Evolutionary conservation across 768 basidiomycete genomes (phyloP), one percentile per base, ranked within the genome.

Genomic region (Hygrophorus pudorinus): DNA sequence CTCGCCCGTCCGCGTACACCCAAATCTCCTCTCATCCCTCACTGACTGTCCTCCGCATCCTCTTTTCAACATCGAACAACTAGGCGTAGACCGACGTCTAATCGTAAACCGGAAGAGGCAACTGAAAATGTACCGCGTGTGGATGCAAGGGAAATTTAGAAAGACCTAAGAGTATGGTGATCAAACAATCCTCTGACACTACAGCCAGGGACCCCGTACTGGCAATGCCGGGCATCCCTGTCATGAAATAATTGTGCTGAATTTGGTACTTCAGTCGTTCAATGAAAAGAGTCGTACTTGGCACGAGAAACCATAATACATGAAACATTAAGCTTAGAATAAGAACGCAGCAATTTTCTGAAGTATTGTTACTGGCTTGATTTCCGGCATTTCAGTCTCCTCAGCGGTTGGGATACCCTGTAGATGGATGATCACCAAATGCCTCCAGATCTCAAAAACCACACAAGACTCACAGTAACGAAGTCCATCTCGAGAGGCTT

Each of bases 101-200:
- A 70, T 98, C 35, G 81, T 99, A 42, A 99, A 99, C 57, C 73
- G 96, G 37, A 97, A 96, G 64, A 71, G 88, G 47, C 85, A 92
- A 64, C 65, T 96, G 41, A 94, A 94, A 63, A 99, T 99, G 96
- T 97, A 94, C 59, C 71, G 96, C 37, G 85, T 92, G 0, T 94
- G 90, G 90, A 79, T 92, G 80, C 90, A 93, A 62, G 87, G 78
- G 0, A 84, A 81, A 56, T 90, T 90, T 56, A 67, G 69, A 47
- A 86, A 82, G 58, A 24, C 24, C 24, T 24, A 24, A 24, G 3
- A 24, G 24, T 24, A 24, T n/a, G 24, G 24, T 24, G 24, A 24
- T 24, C 7, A 24, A 24, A 24, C 24, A 24, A 24, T 3, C 7
- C 24, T 24, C 24, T 24, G 4, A 7, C 3, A 3, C 7, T 24